Evolutionary conservation across 305 asterid species (phyloP).

Genomic region (Fraxinus dipetala): DNA sequence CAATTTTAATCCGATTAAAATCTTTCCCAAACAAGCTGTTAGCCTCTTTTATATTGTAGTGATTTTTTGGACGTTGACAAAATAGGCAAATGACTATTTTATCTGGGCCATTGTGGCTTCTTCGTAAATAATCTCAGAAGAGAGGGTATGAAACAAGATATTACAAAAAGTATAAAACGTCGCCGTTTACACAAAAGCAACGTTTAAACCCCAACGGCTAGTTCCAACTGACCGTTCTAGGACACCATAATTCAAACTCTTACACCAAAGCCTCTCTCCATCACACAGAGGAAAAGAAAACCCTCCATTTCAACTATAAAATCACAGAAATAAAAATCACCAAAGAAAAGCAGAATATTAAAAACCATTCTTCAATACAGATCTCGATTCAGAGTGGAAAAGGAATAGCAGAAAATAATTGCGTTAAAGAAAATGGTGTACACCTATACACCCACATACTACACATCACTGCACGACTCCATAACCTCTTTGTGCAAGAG

Average conservation of each 20-base stretch:
- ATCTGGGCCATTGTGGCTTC: not conserved
- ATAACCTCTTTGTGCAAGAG: conserved; percentile 82
- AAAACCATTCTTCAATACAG: not conserved
- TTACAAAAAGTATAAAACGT: conserved; percentile 16
- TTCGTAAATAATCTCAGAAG: not conserved
- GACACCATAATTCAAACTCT: conserved; percentile 36
- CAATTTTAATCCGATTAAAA: no score
- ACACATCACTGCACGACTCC: conserved; percentile 80
- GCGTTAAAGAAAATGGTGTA: conserved; percentile 50
- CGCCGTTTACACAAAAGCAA: conserved; percentile 32
- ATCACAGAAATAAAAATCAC: conserved; percentile 1
- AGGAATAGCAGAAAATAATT: not conserved
- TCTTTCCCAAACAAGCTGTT: no score
- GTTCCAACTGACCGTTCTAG: conserved; percentile 47
- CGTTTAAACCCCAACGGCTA: conserved; percentile 67
- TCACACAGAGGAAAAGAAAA: conserved; percentile 24
- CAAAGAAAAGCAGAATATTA: not conserved
- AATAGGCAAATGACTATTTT: no score
- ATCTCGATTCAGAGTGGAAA: not conserved
- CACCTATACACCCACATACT: conserved; percentile 78
- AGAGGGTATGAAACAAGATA: not conserved
- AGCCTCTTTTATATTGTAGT: no score
- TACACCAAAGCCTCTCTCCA: conserved; percentile 22
- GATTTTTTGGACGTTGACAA: no score
- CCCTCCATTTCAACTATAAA: conserved; percentile 17